A percentile compares a stretch with the other conserved stretches of the same genome.
phyloP scores from a whole-genome alignment of 306 rosid species.

The Corylus heterophylla region DNA sequence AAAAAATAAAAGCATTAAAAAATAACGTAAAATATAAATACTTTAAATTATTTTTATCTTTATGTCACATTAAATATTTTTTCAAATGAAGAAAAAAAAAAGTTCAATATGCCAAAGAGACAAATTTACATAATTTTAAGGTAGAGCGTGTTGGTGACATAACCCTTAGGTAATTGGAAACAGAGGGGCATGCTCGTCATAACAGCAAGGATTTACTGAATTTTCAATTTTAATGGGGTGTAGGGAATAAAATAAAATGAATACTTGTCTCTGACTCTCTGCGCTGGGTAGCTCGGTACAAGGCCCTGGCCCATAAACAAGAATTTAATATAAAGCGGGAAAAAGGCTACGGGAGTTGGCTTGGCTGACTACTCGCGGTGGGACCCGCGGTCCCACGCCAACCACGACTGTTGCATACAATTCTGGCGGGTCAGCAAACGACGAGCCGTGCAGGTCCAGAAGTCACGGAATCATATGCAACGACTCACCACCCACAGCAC shows the following conservation, averaged over 20 bases:
- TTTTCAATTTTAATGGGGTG: too few species aligned
- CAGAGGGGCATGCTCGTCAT: not conserved
- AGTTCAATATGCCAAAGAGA: too few species aligned
- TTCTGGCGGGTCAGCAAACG: slow-evolving; percentile 45
- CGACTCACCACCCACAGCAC: too few species aligned
- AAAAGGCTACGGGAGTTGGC: not conserved
- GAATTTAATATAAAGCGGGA: slow-evolving; percentile 40
- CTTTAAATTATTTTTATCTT: too few species aligned
- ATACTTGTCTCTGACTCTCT: not conserved
- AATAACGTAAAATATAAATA: too few species aligned
- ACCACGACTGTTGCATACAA: slow-evolving; percentile 29
- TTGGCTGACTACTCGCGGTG: slow-evolving; percentile 8
- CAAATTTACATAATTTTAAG: too few species aligned
- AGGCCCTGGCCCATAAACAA: slow-evolving; percentile 21
- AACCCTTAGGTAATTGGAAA: too few species aligned
- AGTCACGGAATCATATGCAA: slow-evolving; percentile 29
- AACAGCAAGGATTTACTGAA: too few species aligned
- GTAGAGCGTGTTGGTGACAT: too few species aligned
- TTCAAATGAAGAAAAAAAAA: too few species aligned
- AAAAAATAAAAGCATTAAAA: too few species aligned
- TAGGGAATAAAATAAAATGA: not conserved
- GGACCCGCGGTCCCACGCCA: slow-evolving; percentile 27
- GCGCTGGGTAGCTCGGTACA: slow-evolving; percentile 29
- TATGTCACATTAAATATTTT: too few species aligned
- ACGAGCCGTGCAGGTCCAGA: not conserved